Evolutionary conservation across 345 rosid species (phyloP).

Genomic region (Trapa bicornis): DNA sequence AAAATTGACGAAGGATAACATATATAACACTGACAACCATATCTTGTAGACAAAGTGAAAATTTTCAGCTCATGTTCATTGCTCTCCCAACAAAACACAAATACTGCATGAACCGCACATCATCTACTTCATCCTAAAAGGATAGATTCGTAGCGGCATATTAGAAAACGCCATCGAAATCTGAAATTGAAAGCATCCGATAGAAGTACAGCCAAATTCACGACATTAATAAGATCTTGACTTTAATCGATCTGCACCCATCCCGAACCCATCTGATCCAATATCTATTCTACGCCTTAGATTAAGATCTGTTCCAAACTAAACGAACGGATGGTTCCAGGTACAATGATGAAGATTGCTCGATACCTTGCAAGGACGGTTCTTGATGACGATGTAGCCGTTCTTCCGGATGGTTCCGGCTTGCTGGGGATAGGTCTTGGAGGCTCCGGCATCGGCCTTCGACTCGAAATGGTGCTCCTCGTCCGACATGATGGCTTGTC

Average conservation of each 20-base stretch:
- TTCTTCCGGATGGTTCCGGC: conserved; percentile 8
- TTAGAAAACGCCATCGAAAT: too few species aligned
- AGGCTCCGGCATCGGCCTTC: conserved; percentile 7
- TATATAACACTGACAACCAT: background rate
- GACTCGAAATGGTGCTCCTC: conserved; percentile 4
- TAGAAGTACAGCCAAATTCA: too few species aligned
- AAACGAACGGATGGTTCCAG: too few species aligned
- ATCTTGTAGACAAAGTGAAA: background rate
- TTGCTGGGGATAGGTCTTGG: conserved; percentile 6
- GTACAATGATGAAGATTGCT: too few species aligned
- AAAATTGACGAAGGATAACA: background rate
- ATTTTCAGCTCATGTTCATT: background rate
- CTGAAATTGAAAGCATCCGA: too few species aligned
- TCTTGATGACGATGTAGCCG: conserved; percentile 5
- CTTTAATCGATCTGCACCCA: too few species aligned
- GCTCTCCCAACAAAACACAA: background rate
- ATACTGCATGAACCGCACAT: background rate
- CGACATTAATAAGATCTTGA: too few species aligned
- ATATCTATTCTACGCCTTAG: too few species aligned
- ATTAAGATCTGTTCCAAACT: too few species aligned
- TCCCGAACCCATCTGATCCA: too few species aligned
- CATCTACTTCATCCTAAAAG: background rate
- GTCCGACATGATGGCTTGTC: conserved; percentile 3
- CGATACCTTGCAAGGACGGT: conserved; percentile 7
- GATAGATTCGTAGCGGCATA: too few species aligned